Evolutionary conservation across 1,139 yeast species (phyloP), one percentile per base, ranked within the genome.

Genomic region (Kodamaea arcana): DNA sequence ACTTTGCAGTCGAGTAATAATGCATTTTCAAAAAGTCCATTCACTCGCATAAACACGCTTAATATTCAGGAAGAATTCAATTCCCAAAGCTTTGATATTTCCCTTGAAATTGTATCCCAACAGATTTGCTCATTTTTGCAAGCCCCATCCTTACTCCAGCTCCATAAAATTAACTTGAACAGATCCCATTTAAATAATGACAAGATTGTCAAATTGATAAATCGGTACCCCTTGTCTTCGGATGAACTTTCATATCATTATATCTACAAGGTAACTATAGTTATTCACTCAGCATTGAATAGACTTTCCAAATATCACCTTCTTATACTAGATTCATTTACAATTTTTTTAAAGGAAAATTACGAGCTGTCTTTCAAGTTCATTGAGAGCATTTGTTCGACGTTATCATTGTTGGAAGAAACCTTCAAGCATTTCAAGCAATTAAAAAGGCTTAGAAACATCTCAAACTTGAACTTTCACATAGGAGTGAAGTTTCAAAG

Each of bases 391-490:
- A 24, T 40, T 2, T 25, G 26, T 5, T n/a, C 24, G 10, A 30
- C 34, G 23, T 29, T 47, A 4, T 18, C 22, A 7, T 36, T 35
- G 12, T 31, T 47, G n/a, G 52, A 34, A 37, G 24, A 23, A 3
- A 42, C 51, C 6, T 48, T 45, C 27, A 37, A 40, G 11, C 42
- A 46, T 15, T 55, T 51, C 40, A 47, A 47, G 8, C 60, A 60
- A 33, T 29, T 35, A 7, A 61, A 58, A 35, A 44, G 70, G 32
- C 48, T 63, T 8, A 47, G 60, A 35, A 60, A 60, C 39, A 32
- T 62, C 4, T 55, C 66, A 4, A 55, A 57, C 39, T 33, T 62
- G 17, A 30, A 40, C 15, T 46, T 32, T 30, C 39, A 40, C 11
- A 9, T 41, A 13, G 51, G 48, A 2, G 15, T 37, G 26, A 41